A percentile compares a stretch with the other conserved stretches of the same genome.
Conservation (phyloP, 306 rosid species). For the Heteromeles arbutifolia region DNA sequence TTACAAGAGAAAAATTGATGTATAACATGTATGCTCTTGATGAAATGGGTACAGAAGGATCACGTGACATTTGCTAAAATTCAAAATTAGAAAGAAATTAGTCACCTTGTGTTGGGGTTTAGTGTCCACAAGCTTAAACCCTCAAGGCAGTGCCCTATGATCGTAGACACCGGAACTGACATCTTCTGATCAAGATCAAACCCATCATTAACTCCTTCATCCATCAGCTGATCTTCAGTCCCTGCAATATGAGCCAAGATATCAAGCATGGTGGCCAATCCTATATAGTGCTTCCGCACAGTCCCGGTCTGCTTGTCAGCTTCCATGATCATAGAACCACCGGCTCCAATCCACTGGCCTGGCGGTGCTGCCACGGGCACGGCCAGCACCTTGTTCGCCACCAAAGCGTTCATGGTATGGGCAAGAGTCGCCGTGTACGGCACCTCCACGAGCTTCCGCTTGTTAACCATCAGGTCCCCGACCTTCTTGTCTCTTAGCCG, state of each 20-base stretch:
- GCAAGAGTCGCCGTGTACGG: conserved; percentile 79
- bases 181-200: conserved; percentile 53
- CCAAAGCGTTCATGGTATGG: conserved; percentile 64
- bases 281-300: conserved; percentile 69
- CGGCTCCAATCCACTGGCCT: conserved; percentile 90
- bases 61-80: too few relatives aligned
- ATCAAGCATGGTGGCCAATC: conserved; percentile 89
- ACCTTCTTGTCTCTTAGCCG: conserved; percentile 42
- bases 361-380: conserved; percentile 93
- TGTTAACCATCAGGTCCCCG: conserved; percentile 49
- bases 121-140: conserved; percentile 90
- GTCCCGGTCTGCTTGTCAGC: conserved; percentile 61
- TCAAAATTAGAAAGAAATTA: not conserved
- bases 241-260: conserved; percentile 75
- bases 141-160: conserved; percentile 69
- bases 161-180: conserved; percentile 53
- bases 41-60: too few relatives aligned
- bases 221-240: conserved; percentile 30
- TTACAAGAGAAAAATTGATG: too few relatives aligned
- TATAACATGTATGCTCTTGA: too few relatives aligned
- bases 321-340: conserved; percentile 85
- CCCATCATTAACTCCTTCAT: conserved; percentile 10
- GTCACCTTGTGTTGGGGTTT: conserved; percentile 66
- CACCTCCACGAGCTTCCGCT: conserved; percentile 72
- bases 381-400: conserved; percentile 66